Percentiles rank a stretch among this genome's conserved stretches.
phyloP scores from a whole-genome alignment of 2,329 filamentous ascomycete species.

The Talaromyces sp. region DNA sequence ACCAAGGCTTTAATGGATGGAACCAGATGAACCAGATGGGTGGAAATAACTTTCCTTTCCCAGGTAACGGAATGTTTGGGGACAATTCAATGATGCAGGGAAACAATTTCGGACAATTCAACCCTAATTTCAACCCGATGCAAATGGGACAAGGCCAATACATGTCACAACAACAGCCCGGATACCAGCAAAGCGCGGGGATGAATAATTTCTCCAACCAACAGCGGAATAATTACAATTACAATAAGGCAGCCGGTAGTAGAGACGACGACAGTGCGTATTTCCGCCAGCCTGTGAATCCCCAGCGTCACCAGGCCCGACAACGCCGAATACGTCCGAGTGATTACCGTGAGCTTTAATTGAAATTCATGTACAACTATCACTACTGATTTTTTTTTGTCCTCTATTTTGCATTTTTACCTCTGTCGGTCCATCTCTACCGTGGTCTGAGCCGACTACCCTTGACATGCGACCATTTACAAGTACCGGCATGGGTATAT shows the following conservation, averaged over 20 bases:
- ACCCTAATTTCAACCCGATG: constrained; percentile 37
- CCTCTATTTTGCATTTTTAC: background rate
- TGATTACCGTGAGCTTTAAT: constrained; percentile 79
- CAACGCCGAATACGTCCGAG: constrained; percentile 78
- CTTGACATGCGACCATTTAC: background rate
- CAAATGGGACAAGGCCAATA: constrained; percentile 34
- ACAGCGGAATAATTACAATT: constrained; percentile 52
- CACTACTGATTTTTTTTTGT: background rate
- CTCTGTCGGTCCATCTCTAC: background rate
- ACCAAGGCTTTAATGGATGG: constrained; percentile 38
- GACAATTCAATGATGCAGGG: constrained; percentile 31
- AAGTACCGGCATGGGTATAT: background rate
- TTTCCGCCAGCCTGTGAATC: constrained; percentile 93
- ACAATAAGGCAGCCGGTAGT: constrained; percentile 49
- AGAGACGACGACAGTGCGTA: constrained; percentile 85
- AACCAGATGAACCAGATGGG: constrained; percentile 52
- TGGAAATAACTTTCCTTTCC: constrained; percentile 40
- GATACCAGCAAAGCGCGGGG: constrained; percentile 34
- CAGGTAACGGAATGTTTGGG: constrained; percentile 38
- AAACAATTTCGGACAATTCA: constrained; percentile 32
- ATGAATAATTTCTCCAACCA: constrained; percentile 57
- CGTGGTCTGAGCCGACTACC: background rate
- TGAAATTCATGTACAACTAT: constrained; percentile 8
- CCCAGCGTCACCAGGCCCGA: constrained; percentile 81
- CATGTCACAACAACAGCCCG: constrained; percentile 30